Evolutionary conservation across 768 basidiomycete genomes (phyloP).

Genomic region (Mycena latifolia): DNA sequence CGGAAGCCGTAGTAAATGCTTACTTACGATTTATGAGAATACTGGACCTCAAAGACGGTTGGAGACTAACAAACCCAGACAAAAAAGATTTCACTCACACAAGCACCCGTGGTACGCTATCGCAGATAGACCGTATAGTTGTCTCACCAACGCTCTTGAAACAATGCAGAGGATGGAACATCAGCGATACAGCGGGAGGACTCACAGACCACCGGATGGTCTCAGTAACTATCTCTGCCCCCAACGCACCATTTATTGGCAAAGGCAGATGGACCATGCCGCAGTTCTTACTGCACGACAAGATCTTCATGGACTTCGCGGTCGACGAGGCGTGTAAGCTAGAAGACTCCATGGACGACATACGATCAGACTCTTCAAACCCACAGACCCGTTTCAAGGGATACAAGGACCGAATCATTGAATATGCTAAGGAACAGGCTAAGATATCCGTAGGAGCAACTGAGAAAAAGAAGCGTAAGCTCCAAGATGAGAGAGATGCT

Average conservation of each 20-base stretch:
- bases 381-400: neutral
- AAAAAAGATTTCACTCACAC: conserved; percentile 10
- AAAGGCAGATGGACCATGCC: neutral
- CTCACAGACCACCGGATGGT: neutral
- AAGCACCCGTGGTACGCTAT: neutral
- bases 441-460: conserved; percentile 1
- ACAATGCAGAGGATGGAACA: neutral
- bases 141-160: neutral
- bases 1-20: conserved; percentile 11
- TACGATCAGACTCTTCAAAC: neutral
- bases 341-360: neutral
- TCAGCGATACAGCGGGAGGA: neutral
- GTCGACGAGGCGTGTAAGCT: neutral
- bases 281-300: neutral
- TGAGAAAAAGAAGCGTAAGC: neutral
- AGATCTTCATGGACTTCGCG: neutral
- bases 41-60: conserved; percentile 19
- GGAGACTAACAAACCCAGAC: conserved; percentile 10
- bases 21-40: conserved; percentile 33
- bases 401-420: neutral
- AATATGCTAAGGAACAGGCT: neutral
- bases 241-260: neutral
- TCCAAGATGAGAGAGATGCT: neutral
- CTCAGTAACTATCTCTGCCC: neutral
- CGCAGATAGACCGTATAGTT: neutral